Conservation (phyloP, 2,329 filamentous ascomycete genomes). For the Aspergillus sp. region DNA sequence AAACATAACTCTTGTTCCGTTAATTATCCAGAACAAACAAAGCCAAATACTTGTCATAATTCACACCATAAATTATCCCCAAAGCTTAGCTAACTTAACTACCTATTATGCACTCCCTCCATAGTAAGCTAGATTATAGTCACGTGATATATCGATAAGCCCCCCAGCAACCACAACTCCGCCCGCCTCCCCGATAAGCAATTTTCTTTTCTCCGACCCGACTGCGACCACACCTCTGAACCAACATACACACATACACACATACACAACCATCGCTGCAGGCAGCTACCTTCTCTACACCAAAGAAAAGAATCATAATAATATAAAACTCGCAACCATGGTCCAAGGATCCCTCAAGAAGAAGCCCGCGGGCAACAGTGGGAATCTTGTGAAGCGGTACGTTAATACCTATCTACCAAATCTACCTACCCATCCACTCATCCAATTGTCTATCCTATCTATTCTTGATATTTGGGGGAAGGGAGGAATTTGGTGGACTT, state of each 20-base stretch:
- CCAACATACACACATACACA: neutral
- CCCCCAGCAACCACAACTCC: neutral
- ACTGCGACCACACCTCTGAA: neutral
- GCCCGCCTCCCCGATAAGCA: slow-evolving; percentile 19
- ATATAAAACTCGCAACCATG: slow-evolving; percentile 13
- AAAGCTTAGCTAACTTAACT: too few relatives aligned
- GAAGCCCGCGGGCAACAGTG: slow-evolving; percentile 25
- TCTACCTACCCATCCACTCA: neutral
- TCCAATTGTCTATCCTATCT: too few relatives aligned
- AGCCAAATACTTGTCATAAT: too few relatives aligned
- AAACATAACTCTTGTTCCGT: too few relatives aligned
- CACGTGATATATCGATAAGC: slow-evolving; percentile 24
- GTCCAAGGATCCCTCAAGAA: slow-evolving; percentile 46
- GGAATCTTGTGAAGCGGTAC: slow-evolving; percentile 40
- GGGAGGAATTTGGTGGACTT: too few relatives aligned
- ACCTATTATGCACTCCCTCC: too few relatives aligned
- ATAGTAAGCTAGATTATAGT: too few relatives aligned
- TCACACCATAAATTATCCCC: too few relatives aligned
- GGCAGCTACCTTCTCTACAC: slow-evolving; percentile 9
- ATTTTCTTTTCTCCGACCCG: slow-evolving; percentile 14
- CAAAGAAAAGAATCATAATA: neutral
- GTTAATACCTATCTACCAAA: slow-evolving; percentile 7
- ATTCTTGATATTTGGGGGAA: too few relatives aligned
- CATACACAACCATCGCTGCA: slow-evolving; percentile 7
- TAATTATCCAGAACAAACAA: too few relatives aligned